Evolutionary conservation across 2,329 filamentous ascomycete genomes (phyloP).

Genomic region (Cordyceps fumosorosea): DNA sequence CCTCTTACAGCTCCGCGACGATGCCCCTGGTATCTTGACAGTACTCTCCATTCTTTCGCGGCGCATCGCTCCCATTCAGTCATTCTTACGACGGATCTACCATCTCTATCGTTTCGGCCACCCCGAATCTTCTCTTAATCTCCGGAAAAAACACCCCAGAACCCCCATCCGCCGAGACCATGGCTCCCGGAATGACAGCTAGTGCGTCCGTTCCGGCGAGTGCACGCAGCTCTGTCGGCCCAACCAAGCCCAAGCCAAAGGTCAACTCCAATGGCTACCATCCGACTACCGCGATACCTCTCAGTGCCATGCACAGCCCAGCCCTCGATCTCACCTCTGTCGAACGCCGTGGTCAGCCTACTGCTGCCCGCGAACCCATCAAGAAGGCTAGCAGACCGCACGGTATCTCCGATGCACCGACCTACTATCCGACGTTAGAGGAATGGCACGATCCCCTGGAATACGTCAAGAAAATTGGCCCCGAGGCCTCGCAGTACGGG

Average conservation of each 20-base stretch:
- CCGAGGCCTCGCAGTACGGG: slow-evolving; percentile 80
- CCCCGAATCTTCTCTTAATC: background rate
- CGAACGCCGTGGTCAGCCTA: slow-evolving; percentile 81
- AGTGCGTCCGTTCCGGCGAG: slow-evolving; percentile 7
- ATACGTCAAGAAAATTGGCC: slow-evolving; percentile 86
- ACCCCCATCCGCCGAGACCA: background rate
- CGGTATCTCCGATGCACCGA: slow-evolving; percentile 81
- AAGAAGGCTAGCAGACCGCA: slow-evolving; percentile 75
- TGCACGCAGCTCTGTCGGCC: slow-evolving; percentile 10
- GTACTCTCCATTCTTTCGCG: background rate
- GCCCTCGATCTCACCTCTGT: slow-evolving; percentile 83
- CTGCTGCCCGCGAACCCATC: slow-evolving; percentile 65
- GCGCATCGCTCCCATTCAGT: background rate
- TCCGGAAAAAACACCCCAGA: background rate
- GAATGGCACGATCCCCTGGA: slow-evolving; percentile 92
- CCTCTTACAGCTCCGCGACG: slow-evolving; percentile 10
- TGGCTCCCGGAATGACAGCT: slow-evolving; percentile 10
- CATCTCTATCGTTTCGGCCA: background rate
- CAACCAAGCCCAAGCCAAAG: slow-evolving; percentile 44
- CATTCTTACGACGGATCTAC: background rate
- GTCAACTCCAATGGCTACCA: slow-evolving; percentile 49
- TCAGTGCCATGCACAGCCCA: slow-evolving; percentile 50
- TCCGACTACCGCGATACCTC: slow-evolving; percentile 39
- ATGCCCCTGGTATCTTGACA: slow-evolving; percentile 13
- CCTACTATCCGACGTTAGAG: slow-evolving; percentile 82